These are phyloP conservation scores for Coleophoma eucalyptorum DNA, from an alignment of 2,329 filamentous ascomycete genomes.

Conservation along the genomic window DNA sequence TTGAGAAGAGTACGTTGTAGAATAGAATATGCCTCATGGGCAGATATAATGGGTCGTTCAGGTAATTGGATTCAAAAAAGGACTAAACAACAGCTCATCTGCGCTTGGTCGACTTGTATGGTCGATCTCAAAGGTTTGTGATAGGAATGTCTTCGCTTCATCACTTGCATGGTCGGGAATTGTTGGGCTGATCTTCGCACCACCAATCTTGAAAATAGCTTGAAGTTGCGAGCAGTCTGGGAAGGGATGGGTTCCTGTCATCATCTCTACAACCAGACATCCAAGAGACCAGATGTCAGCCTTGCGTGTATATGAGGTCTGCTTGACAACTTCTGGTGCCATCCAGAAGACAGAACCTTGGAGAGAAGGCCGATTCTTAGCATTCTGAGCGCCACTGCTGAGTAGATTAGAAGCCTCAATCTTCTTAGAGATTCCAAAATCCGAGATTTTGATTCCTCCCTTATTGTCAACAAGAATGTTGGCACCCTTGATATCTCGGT, in stretches of 20 bases:
- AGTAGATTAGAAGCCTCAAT: conserved; percentile 88
- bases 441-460: conserved; percentile 97
- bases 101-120: conserved; percentile 89
- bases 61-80: conserved; percentile 74
- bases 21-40: no score
- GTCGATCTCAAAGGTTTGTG: conserved; percentile 91
- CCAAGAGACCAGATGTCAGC: conserved; percentile 98
- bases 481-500: conserved; percentile 97
- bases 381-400: conserved; percentile 57
- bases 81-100: conserved; percentile 81
- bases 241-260: conserved; percentile 94
- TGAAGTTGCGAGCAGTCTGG: conserved; percentile 96
- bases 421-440: conserved; percentile 98
- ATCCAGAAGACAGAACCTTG: conserved; percentile 99
- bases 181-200: conserved; percentile 79
- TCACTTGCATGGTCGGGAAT: conserved; percentile 83
- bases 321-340: conserved; percentile 97
- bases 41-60: conserved; percentile 21
- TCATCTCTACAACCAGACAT: conserved; percentile 98
- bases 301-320: conserved; percentile 96
- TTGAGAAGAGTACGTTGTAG: no score
- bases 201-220: conserved; percentile 97
- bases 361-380: conserved; percentile 71
- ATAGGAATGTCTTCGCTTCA: conserved; percentile 80
- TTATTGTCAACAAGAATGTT: conserved; percentile 99